Evolutionary conservation across 305 asterid species (phyloP).

Genomic region (Fraxinus latifolia): DNA sequence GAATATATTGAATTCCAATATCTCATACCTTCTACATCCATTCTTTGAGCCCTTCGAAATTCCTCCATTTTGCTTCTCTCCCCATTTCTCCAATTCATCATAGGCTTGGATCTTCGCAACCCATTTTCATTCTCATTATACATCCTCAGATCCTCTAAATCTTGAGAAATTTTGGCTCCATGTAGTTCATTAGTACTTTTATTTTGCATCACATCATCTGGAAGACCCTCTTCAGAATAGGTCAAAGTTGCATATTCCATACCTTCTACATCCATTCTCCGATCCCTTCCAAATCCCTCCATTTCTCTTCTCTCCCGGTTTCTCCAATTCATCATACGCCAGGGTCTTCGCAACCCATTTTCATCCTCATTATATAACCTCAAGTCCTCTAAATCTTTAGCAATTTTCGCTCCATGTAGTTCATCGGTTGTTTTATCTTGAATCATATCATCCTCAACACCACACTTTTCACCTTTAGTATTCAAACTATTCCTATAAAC

Average conservation of each 20-base stretch:
- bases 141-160: constrained; percentile 28
- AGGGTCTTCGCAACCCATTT: constrained; percentile 29
- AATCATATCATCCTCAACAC: constrained; percentile 30
- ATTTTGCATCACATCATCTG: not conserved
- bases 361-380: constrained; percentile 26
- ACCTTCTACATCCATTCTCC: not conserved
- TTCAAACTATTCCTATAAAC: constrained; percentile 29
- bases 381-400: constrained; percentile 22
- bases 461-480: constrained; percentile 28
- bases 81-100: constrained; percentile 30
- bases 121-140: constrained; percentile 30
- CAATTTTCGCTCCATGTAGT: constrained; percentile 23
- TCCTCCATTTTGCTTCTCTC: constrained; percentile 34
- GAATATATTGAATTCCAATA: constrained; percentile 1
- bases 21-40: constrained; percentile 31
- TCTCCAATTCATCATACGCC: constrained; percentile 28
- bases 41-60: constrained; percentile 39
- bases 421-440: constrained; percentile 23
- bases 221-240: not conserved
- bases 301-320: not conserved
- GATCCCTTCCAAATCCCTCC: not conserved
- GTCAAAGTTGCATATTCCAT: not conserved
- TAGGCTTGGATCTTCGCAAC: constrained; percentile 27
- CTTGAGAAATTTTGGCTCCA: constrained; percentile 26
- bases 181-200: constrained; percentile 26